Percentiles rank a stretch among this genome's conserved stretches.
Evolutionary conservation across 257 asterid genomes (phyloP).

Genomic region (Ilex aquifolium): DNA sequence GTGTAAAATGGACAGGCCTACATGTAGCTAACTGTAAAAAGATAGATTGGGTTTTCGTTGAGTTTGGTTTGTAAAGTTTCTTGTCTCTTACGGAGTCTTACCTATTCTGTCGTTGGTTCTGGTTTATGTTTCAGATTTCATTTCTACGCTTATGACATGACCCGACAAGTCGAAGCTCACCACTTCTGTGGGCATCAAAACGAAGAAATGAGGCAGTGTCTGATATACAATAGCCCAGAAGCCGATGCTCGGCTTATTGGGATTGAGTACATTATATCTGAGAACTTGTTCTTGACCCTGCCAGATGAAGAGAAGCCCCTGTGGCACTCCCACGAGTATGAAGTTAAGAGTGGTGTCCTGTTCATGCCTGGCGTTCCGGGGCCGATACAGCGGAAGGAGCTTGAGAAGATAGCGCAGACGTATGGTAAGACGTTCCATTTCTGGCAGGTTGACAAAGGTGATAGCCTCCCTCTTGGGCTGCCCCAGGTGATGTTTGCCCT

Average conservation of each 20-base stretch:
- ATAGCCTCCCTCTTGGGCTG: conserved; percentile 62
- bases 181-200: conserved; percentile 78
- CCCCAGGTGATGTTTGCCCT: conserved; percentile 90
- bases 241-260: conserved; percentile 70
- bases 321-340: conserved; percentile 90
- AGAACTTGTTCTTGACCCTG: conserved; percentile 51
- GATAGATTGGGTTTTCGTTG: too few relatives aligned
- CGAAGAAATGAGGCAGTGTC: conserved; percentile 84
- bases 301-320: conserved; percentile 74
- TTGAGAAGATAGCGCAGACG: conserved; percentile 55
- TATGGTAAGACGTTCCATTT: conserved; percentile 76
- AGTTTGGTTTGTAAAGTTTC: too few relatives aligned
- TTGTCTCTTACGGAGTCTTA: too few relatives aligned
- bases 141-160: conserved; percentile 86
- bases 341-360: conserved; percentile 79
- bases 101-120: not conserved
- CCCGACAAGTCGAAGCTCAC: conserved; percentile 92
- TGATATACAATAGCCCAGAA: conserved; percentile 67
- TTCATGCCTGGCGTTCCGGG: conserved; percentile 80
- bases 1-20: too few relatives aligned
- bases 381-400: conserved; percentile 58
- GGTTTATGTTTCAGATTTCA: conserved; percentile 45
- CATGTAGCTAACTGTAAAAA: too few relatives aligned
- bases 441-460: conserved; percentile 88
- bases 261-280: conserved; percentile 57